Evolutionary conservation across 2,329 filamentous ascomycete genomes (phyloP), one percentile per base, ranked within the genome.

Genomic region (Calonectria pseudoturangicola): DNA sequence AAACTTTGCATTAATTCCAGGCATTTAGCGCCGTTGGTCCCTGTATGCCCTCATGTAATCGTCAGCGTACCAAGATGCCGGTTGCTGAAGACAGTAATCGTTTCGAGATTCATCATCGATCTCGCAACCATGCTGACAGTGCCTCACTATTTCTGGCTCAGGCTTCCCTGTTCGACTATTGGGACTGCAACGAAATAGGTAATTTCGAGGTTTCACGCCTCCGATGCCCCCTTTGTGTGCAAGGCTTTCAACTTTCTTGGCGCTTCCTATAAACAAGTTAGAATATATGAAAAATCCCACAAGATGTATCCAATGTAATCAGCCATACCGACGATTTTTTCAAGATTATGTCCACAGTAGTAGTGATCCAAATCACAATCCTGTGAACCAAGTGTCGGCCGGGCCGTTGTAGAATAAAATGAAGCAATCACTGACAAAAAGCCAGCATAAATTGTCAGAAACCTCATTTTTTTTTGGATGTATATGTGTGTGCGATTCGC

Each of bases 221-320:
- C 48, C 48, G 18, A 51, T 51, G 48, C 48, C 48, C 21, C 48
- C 25, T 51, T 51, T 51, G 21, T 25, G 48, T 28, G 48, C 48
- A 28, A 51, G 48, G 2, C 21, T 1, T 28, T 51, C 48, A 15
- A 28, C 10, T 4, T 28, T 51, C n/a, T 51, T 28, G 25, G 15
- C 10, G 21, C 21, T 27, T 51, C 48, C 48, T 51, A 51, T 51
- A 5, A 30, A 28, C 8, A 51, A 10, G 21, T 51, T 51, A 28
- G 48, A 28, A 28, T 28, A 28, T 51, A 16, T 15, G 12, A 27
- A 28, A 2, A 28, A 15, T 10, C 3, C 30, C 30, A 27, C 10
- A 28, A 9, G 6, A 51, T 27, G 18, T 13, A n/a, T 51, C 15
- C 2, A 51, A 15, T 16, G 48, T 18, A 18, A 25, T 28, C 8